These are phyloP conservation scores for Candida tammaniensis DNA, from an alignment of 805 yeast genomes.

Conservation along the genomic window DNA sequence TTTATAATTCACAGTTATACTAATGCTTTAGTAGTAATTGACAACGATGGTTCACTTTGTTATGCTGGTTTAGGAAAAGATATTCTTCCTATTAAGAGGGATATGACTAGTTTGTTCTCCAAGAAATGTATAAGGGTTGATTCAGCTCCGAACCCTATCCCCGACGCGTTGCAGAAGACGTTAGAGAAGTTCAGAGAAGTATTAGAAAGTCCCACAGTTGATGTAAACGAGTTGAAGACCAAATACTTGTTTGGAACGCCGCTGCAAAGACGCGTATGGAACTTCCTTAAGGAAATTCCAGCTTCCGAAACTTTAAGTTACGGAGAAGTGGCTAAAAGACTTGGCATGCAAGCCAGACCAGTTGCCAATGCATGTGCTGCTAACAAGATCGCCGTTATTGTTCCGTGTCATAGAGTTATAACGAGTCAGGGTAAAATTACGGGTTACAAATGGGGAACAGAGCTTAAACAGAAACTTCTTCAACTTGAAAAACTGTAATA, in stretches of 20 bases:
- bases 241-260: conserved; percentile 35
- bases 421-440: conserved; percentile 27
- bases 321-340: conserved; percentile 24
- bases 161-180: conserved; percentile 6
- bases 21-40: conserved; percentile 16
- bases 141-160: conserved; percentile 7
- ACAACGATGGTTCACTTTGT: conserved; percentile 15
- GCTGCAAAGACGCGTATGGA: conserved; percentile 40
- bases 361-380: conserved; percentile 41
- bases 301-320: conserved; percentile 22
- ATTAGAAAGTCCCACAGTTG: conserved; percentile 12
- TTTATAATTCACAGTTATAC: no score
- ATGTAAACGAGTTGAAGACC: conserved; percentile 5
- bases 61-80: conserved; percentile 21
- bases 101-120: conserved; percentile 14
- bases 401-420: conserved; percentile 45
- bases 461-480: conserved; percentile 20
- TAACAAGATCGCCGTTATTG: conserved; percentile 35
- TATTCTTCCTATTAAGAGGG: conserved; percentile 3
- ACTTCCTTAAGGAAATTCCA: conserved; percentile 21
- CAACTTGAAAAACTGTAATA: conserved; percentile 2
- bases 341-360: conserved; percentile 31
- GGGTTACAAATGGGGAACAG: conserved; percentile 39
- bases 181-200: conserved; percentile 9
- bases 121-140: conserved; percentile 7